A percentile compares a stretch with the other conserved stretches of the same genome.
Conservation (phyloP, 768 basidiomycete species). For the Macrolepiota albuminosa region DNA sequence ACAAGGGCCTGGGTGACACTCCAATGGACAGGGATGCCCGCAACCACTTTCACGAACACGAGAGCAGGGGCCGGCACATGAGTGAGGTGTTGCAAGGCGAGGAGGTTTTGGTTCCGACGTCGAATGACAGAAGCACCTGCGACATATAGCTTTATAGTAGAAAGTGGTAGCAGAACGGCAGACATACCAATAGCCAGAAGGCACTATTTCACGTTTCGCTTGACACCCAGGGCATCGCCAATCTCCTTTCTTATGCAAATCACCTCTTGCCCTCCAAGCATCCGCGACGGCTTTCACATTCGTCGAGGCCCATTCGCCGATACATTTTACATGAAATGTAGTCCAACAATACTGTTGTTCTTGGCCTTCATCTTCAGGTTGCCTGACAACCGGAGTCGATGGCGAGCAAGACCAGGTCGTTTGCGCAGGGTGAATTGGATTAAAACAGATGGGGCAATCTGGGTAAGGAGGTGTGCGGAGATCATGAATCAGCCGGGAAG, state of each 20-base stretch:
- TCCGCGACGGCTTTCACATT: constrained; percentile 69
- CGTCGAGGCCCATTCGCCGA: constrained; percentile 82
- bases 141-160: constrained; percentile 9
- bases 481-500: constrained; percentile 62
- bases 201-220: constrained; percentile 62
- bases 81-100: constrained; percentile 70
- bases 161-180: background rate
- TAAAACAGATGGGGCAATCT: constrained; percentile 85
- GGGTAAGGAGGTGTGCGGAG: constrained; percentile 68
- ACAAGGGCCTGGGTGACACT: constrained; percentile 95
- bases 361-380: constrained; percentile 24
- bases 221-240: constrained; percentile 98
- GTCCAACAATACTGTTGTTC: constrained; percentile 77
- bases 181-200: constrained; percentile 62
- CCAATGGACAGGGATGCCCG: constrained; percentile 75
- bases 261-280: constrained; percentile 70
- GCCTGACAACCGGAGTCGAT: constrained; percentile 37
- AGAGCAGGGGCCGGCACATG: constrained; percentile 67
- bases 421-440: constrained; percentile 69
- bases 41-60: constrained; percentile 57
- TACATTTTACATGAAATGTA: constrained; percentile 88
- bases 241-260: constrained; percentile 56
- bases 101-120: constrained; percentile 68
- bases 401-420: constrained; percentile 88
- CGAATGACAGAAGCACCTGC: constrained; percentile 82